Evolutionary conservation across 257 asterid species (phyloP), one percentile per base, ranked within the genome.

Genomic region (Solanum bulbocastanum): DNA sequence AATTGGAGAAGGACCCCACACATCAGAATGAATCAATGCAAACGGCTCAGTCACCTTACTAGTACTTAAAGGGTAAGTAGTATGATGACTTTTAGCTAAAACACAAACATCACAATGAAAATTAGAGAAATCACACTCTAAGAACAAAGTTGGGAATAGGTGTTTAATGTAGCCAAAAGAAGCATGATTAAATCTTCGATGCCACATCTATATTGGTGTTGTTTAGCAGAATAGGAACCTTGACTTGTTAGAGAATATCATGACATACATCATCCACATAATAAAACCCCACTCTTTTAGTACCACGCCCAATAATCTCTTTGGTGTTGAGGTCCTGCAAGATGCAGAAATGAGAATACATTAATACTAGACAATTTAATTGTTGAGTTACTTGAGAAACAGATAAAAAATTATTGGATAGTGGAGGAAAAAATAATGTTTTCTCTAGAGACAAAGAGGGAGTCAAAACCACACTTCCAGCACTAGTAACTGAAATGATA

Each of bases 221-320:
- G 14, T 37, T 66, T 87, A 9, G 8, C 0, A 71, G 6, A 15
- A 66, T 11, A 25, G 22, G 74, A 66, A 66, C 22, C 36, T 14
- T 66, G 22, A 66, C 4, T 27, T 6, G 20, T 66, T 25, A 66
- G 36, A 66, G 15, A 66, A 66, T 13, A 12, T 10, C 22, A 27
- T 6, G 36, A 2, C 74, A 66, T 12, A 16, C 33, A 5, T 25
- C 56, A 10, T 86, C 87, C 5, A 86, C 16, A 9, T 89, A 69
- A 42, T 89, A 89, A 11, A 89, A 18, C 60, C 90, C 72, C 7
- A 79, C 36, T 35, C 79, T 37, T 37, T 86, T 39, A 86, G 86
- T 49, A 86, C 87, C 86, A 89, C 83, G 62, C 85, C 90, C 65
- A 89, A 89, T 42, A 66, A 89, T 84, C 81, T 58, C 69, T 71